These are phyloP conservation scores for Penicillium odoratum DNA, from an alignment of 495 filamentous ascomycete species.

Conservation along the genomic window DNA sequence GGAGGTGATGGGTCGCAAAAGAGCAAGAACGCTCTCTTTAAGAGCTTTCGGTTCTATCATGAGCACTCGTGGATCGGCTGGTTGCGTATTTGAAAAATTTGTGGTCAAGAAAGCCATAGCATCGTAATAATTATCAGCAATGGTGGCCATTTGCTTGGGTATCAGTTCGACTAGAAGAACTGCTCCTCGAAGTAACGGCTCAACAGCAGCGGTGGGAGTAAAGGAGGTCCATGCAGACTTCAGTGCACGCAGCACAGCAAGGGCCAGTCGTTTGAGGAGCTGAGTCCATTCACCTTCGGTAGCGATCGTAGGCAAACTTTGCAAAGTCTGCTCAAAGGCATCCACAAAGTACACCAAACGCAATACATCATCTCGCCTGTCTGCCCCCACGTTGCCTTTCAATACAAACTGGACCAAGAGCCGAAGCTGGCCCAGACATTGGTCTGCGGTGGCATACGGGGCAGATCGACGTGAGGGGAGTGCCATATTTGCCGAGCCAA, in stretches of 20 bases:
- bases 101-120: constrained; percentile 44
- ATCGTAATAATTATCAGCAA: constrained; percentile 44
- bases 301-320: constrained; percentile 38
- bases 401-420: constrained; percentile 52
- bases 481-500: constrained; percentile 1
- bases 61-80: background rate
- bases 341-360: constrained; percentile 47
- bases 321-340: constrained; percentile 42
- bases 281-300: constrained; percentile 50
- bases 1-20: constrained; percentile 49
- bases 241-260: constrained; percentile 43
- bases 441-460: constrained; percentile 49
- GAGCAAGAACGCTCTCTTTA: constrained; percentile 42
- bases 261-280: constrained; percentile 48
- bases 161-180: constrained; percentile 42
- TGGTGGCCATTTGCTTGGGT: constrained; percentile 49
- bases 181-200: constrained; percentile 40
- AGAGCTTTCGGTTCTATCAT: constrained; percentile 18
- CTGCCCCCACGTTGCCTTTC: background rate
- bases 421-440: constrained; percentile 48
- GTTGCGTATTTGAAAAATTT: constrained; percentile 24
- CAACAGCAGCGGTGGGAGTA: constrained; percentile 26
- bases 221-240: constrained; percentile 26
- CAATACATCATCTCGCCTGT: constrained; percentile 38
- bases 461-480: constrained; percentile 21